phyloP scores from a whole-genome alignment of 306 rosid species.

The Cicer bijugum region DNA sequence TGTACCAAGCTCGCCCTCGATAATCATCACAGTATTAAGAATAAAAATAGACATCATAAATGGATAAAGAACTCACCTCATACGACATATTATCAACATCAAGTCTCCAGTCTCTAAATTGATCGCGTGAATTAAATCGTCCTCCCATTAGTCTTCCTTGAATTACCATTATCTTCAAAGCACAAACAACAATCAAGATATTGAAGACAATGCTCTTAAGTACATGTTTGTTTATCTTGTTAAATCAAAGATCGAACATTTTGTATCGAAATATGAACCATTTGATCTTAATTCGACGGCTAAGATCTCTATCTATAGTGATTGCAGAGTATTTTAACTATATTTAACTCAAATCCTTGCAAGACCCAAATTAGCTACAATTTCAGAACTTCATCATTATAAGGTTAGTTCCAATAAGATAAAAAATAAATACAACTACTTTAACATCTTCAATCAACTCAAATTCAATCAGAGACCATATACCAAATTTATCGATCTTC shows the following conservation, averaged over 20 bases:
- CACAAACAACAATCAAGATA: constrained; percentile 34
- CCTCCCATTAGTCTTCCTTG: constrained; percentile 82
- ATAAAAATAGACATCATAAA: background rate
- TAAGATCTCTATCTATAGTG: too few relatives aligned
- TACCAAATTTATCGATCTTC: background rate
- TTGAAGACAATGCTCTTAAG: background rate
- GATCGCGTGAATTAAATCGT: constrained; percentile 63
- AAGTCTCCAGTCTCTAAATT: constrained; percentile 86
- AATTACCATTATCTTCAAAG: constrained; percentile 80
- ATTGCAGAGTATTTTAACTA: too few relatives aligned
- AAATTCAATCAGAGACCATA: background rate
- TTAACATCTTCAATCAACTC: too few relatives aligned
- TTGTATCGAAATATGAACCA: too few relatives aligned
- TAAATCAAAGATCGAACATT: background rate
- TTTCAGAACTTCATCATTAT: too few relatives aligned
- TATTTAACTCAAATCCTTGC: too few relatives aligned
- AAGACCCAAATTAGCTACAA: too few relatives aligned
- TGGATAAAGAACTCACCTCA: constrained; percentile 57
- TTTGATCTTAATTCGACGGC: too few relatives aligned
- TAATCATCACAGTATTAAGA: background rate
- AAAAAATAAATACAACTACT: too few relatives aligned
- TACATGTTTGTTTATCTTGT: constrained; percentile 14
- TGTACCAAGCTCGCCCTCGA: background rate
- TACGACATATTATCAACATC: constrained; percentile 94
- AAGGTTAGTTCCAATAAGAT: background rate